Base-by-base conservation (phyloP, 768 basidiomycete species). In the Boletellus emodensis region DNA sequence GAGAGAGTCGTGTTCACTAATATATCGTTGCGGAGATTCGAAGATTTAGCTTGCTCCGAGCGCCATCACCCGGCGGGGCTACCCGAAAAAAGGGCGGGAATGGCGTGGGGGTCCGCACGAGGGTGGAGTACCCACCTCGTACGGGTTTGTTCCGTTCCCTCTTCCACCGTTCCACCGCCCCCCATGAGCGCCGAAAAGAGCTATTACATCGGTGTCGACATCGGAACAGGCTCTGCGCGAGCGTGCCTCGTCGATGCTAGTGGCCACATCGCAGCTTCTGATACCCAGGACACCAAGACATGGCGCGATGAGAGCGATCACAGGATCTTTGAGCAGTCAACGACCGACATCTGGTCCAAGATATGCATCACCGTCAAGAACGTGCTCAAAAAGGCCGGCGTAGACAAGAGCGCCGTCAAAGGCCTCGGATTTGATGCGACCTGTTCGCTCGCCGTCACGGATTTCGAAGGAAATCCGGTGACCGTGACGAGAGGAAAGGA, bases 341-440 rank as follows among this genome's bases (percentile, higher is more conserved):
- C 93, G 0, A 71, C 73, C 20, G 81, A 97, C 61, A 94, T 96
- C 70, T 94, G 92, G 94, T 65, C 71, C 8, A 76, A 79, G 45
- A 84, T 92, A 49, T 78, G 79, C 38, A 70, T 66, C 47, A 80
- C 81, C 30, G 75, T 89, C 51, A 81, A 75, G 59, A 76, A 76
- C 5, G 85, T 90, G 45, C 70, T 98, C 22, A 53, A 74, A 9
- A 70, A 76, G 28, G 76, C 86, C 0, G 71, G 77, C 3, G 68
- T 90, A 26, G 56, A 76, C 28, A 78, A 86, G 10, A 65, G 71
- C 3, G 69, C 75, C 5, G 84, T 99, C 50, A 90, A 87, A 61
- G 96, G 96, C 1, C 61, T 97, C 40, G 92, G 94, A 13, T 94
- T 95, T 67, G 94, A 97, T 67, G 95, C 94, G 41, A 99, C 96